Evolutionary conservation across 2,329 filamentous ascomycete genomes (phyloP).

Genomic region (Scorias spongiosa): DNA sequence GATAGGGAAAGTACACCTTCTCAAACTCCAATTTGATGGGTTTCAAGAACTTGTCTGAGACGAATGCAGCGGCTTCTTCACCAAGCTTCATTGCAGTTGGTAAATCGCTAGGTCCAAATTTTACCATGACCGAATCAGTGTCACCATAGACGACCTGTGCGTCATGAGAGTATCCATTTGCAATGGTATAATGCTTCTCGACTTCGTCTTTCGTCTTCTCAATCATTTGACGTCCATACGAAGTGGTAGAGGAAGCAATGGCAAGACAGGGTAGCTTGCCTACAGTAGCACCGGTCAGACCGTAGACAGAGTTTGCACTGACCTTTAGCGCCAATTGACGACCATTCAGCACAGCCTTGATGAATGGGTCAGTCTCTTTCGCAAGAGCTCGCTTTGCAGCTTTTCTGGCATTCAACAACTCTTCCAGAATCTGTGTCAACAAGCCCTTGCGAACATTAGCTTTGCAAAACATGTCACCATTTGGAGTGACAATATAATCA

Average conservation of each 20-base stretch:
- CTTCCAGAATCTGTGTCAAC: slow-evolving; percentile 87
- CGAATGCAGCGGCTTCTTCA: slow-evolving; percentile 76
- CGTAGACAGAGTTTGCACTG: slow-evolving; percentile 95
- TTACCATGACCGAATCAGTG: slow-evolving; percentile 99
- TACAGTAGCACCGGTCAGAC: slow-evolving; percentile 86
- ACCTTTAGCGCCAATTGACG: slow-evolving; percentile 91
- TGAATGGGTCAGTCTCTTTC: slow-evolving; percentile 84
- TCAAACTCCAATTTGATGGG: slow-evolving; percentile 99
- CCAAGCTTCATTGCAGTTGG: slow-evolving; percentile 85
- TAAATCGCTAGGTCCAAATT: slow-evolving; percentile 82
- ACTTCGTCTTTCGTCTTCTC: slow-evolving; percentile 96
- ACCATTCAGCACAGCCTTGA: slow-evolving; percentile 94
- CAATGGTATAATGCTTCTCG: slow-evolving; percentile 74
- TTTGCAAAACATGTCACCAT: slow-evolving; percentile 86
- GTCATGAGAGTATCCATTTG: slow-evolving; percentile 87
- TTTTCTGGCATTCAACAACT: slow-evolving; percentile 81
- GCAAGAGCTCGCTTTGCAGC: slow-evolving; percentile 83
- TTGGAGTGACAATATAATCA: slow-evolving; percentile 93
- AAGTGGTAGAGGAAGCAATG: slow-evolving; percentile 93
- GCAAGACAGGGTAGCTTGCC: slow-evolving; percentile 89
- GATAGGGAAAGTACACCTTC: slow-evolving; percentile 95
- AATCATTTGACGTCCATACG: slow-evolving; percentile 97
- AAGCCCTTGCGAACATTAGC: slow-evolving; percentile 79
- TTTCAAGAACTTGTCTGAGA: slow-evolving; percentile 84
- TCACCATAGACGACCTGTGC: slow-evolving; percentile 97